Evolutionary conservation across 805 yeast species (phyloP), one percentile per base, ranked within the genome.

Genomic region (Kluyveromyces aestuarii): DNA sequence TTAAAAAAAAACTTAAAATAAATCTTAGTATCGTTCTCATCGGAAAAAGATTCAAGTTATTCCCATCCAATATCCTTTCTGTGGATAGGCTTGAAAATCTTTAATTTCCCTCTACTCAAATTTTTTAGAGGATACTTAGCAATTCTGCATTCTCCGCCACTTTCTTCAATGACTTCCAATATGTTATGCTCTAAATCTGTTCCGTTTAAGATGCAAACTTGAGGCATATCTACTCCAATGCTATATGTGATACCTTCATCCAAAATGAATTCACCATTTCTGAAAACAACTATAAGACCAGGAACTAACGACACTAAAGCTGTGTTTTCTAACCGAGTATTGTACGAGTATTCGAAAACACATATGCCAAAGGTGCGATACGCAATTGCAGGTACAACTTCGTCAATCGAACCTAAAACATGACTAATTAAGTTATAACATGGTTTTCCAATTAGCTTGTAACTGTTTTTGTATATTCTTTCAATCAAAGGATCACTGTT

Each of bases 211-310:
- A 91, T 69, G 1, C 83, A 80, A 13, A 76, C 69, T 55, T 74
- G 76, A 2, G 83, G 77, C 2, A 72, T 76, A 11, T 74, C 76
- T 40, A 67, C 68, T 13, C 95, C 95, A 14, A 81, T 72, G 6
- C 75, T 76, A n/a, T 74, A 63, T 2, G 73, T 57, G 37, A 81
- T 59, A 35, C 77, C 73, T 46, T 75, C 74, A 55, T 82, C 87
- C 7, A 81, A 77, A 52, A 77, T 79, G 67, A 91, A 90, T 51
- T 76, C 76, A 7, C 88, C 96, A 48, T 80, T 80, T 57, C 82
- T 77, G 52, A 88, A 76, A 46, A 88, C 85, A 40, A 88, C 66
- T 9, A 91, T 73, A 64, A 93, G 98, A 51, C 99, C 99, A 0
- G 95, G 82, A 44, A 77, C 73, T 48, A 89, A 76, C 39, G 80